These are phyloP conservation scores for Leucocoprinus sp. DNA, from an alignment of 768 basidiomycete genomes.

Conservation along the genomic window DNA sequence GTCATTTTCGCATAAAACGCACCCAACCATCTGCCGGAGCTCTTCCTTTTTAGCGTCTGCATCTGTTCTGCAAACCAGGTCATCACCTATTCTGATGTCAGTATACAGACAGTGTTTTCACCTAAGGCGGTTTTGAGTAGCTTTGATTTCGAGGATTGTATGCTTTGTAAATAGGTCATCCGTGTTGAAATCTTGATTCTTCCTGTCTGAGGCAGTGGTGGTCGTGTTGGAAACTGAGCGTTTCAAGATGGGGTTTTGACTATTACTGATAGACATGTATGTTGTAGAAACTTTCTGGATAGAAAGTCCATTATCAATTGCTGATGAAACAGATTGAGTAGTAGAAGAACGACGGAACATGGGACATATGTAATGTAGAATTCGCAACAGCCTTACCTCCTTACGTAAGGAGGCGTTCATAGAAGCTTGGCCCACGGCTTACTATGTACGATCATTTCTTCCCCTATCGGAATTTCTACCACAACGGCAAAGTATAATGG, in stretches of 20 bases:
- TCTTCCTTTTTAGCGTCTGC: conserved; percentile 86
- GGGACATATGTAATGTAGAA: background rate
- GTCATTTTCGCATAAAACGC: conserved; percentile 29
- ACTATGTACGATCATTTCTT: too few relatives aligned
- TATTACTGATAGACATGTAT: background rate
- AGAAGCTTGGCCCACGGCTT: too few relatives aligned
- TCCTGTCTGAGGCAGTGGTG: background rate
- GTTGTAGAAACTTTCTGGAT: background rate
- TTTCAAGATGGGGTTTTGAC: background rate
- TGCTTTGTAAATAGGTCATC: conserved; percentile 69
- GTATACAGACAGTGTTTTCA: conserved; percentile 19
- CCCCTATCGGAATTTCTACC: too few relatives aligned
- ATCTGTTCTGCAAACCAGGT: conserved; percentile 45
- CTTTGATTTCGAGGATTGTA: conserved; percentile 65
- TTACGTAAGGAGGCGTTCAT: conserved; percentile 8
- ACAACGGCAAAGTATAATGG: too few relatives aligned
- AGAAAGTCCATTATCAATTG: conserved; percentile 2
- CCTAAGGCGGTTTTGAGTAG: conserved; percentile 63
- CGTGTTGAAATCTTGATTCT: conserved; percentile 34
- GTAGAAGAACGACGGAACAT: conserved; percentile 9
- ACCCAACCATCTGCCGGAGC: conserved; percentile 88
- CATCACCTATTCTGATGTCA: background rate
- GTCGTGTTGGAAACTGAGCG: conserved; percentile 1
- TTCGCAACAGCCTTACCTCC: background rate
- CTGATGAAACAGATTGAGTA: background rate